phyloP scores from a whole-genome alignment of 345 rosid species.

The Syzygium oleosum region DNA sequence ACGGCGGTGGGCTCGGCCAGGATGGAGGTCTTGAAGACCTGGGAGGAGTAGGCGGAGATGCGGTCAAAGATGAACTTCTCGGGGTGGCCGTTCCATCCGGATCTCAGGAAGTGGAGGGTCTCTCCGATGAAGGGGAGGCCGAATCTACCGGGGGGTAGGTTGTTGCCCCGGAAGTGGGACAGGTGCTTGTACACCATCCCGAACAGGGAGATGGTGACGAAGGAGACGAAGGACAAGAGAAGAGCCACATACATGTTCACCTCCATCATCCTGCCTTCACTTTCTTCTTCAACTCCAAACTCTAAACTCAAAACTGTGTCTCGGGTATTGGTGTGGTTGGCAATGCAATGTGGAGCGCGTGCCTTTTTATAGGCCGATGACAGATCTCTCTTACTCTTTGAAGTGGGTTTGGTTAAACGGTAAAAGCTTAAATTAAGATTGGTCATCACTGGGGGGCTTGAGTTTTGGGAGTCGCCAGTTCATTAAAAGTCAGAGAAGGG shows the following conservation, averaged over 20 bases:
- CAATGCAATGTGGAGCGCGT: neutral
- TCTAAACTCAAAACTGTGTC: neutral
- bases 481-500: neutral
- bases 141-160: conserved; percentile 23
- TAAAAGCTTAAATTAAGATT: neutral
- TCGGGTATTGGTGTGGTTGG: neutral
- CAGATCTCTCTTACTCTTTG: neutral
- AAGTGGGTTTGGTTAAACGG: neutral
- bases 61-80: conserved; percentile 23
- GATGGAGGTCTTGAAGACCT: conserved; percentile 20
- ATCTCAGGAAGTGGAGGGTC: conserved; percentile 20
- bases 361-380: neutral
- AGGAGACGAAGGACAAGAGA: conserved; percentile 11
- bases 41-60: conserved; percentile 8
- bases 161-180: conserved; percentile 10
- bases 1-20: conserved; percentile 18
- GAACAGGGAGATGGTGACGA: conserved; percentile 5
- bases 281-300: neutral
- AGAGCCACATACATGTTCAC: conserved; percentile 2
- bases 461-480: neutral
- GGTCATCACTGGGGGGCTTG: neutral
- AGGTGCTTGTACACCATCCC: conserved; percentile 15
- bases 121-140: conserved; percentile 23
- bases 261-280: neutral
- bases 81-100: conserved; percentile 26